A percentile compares a stretch with the other conserved stretches of the same genome.
Evolutionary conservation across 2,329 filamentous ascomycete species (phyloP).

Genomic region (Colletotrichum sp.): DNA sequence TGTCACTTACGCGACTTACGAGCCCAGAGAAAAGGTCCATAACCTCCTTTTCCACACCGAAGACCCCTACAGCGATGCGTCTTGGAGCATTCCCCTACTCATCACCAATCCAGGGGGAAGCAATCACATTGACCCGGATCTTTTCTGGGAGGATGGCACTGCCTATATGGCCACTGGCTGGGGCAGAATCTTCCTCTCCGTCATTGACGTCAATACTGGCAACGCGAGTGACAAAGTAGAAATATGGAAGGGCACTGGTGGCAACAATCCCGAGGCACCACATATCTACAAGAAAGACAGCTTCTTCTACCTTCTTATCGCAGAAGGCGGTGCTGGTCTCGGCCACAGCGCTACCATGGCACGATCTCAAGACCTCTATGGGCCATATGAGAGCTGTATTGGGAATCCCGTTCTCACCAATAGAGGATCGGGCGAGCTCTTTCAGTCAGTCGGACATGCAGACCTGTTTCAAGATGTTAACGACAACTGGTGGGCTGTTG

Average conservation of each 20-base stretch:
- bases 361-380: slow-evolving; percentile 34
- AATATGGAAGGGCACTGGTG: background rate
- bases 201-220: background rate
- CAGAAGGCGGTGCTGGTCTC: slow-evolving; percentile 47
- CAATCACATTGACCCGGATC: background rate
- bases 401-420: slow-evolving; percentile 44
- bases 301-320: slow-evolving; percentile 50
- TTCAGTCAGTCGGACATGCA: slow-evolving; percentile 36
- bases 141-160: background rate
- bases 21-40: background rate
- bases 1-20: background rate
- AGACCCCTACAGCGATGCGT: background rate
- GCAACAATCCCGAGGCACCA: slow-evolving; percentile 39
- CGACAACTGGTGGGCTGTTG: background rate
- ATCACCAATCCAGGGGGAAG: background rate
- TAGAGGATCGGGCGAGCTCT: slow-evolving; percentile 29
- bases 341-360: slow-evolving; percentile 42
- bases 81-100: background rate
- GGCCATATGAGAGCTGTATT: slow-evolving; percentile 39
- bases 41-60: background rate
- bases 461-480: slow-evolving; percentile 34
- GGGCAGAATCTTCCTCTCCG: background rate
- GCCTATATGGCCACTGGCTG: background rate
- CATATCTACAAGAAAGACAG: slow-evolving; percentile 47
- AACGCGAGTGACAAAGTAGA: background rate